phyloP scores from a whole-genome alignment of 2,329 filamentous ascomycete species.

The Meredithiella fracta region DNA sequence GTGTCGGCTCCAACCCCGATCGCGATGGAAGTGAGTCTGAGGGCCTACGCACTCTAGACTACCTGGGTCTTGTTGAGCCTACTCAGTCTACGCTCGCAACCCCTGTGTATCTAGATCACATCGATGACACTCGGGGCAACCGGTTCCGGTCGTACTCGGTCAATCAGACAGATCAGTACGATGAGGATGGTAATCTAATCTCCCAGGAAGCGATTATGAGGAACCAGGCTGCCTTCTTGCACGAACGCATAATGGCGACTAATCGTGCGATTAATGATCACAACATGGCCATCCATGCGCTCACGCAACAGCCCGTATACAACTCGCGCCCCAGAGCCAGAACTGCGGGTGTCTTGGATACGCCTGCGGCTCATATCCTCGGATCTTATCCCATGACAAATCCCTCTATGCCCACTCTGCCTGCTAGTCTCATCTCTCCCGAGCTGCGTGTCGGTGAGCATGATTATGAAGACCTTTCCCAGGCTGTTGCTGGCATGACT shows the following conservation, averaged over 20 bases:
- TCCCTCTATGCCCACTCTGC: too few relatives aligned
- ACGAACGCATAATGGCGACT: constrained; percentile 47
- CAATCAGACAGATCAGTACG: constrained; percentile 96
- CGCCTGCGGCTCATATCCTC: constrained; percentile 48
- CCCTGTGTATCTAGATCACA: constrained; percentile 51
- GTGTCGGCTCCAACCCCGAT: constrained; percentile 77
- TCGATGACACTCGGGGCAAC: constrained; percentile 63
- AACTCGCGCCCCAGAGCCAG: constrained; percentile 66
- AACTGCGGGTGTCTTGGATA: constrained; percentile 82
- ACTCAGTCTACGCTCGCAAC: constrained; percentile 68
- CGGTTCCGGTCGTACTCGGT: constrained; percentile 95
- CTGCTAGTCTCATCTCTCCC: constrained; percentile 57
- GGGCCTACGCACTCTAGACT: constrained; percentile 81
- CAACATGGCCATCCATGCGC: constrained; percentile 84
- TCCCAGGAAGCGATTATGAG: constrained; percentile 36
- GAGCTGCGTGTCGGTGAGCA: constrained; percentile 59
- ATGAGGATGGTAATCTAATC: constrained; percentile 70
- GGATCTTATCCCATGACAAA: constrained; percentile 58
- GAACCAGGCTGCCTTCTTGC: constrained; percentile 40
- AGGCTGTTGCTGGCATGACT: constrained; percentile 68
- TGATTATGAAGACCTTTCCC: constrained; percentile 64
- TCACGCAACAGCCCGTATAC: constrained; percentile 66
- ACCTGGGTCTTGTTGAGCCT: constrained; percentile 85
- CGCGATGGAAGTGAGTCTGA: constrained; percentile 77
- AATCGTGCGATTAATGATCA: constrained; percentile 68